Conservation (phyloP, 2,329 filamentous ascomycete species). For the Neocucurbitaria cava region DNA sequence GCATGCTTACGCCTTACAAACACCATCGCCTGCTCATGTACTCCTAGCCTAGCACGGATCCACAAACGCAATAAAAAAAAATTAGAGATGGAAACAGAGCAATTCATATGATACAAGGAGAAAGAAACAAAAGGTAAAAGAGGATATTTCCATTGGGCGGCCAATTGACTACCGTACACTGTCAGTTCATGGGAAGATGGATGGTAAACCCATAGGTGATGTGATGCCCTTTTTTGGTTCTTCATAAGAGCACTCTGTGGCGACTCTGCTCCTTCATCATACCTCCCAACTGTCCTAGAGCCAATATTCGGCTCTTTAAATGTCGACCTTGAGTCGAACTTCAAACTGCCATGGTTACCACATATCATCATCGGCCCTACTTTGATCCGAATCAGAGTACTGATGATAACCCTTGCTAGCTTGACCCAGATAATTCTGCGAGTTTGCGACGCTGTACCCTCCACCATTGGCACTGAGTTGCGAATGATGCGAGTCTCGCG, state of each 20-base stretch:
- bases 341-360: conserved; percentile 34
- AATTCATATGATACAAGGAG: neutral
- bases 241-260: no score
- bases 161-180: neutral
- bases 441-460: conserved; percentile 47
- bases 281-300: no score
- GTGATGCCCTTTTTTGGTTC: no score
- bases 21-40: neutral
- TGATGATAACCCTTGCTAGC: conserved; percentile 32
- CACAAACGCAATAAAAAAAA: neutral
- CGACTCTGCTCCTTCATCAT: neutral
- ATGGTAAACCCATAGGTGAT: no score
- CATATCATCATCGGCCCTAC: conserved; percentile 47
- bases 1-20: neutral
- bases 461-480: conserved; percentile 36
- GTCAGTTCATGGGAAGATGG: neutral
- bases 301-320: neutral
- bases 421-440: conserved; percentile 46
- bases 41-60: neutral
- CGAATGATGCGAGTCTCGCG: conserved; percentile 44
- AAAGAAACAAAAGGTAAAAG: neutral
- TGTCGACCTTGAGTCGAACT: neutral
- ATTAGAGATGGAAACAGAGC: neutral
- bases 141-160: neutral
- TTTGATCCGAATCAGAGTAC: conserved; percentile 39